phyloP scores from a whole-genome alignment of 139 green algal species.

The Eudorina sp. region DNA sequence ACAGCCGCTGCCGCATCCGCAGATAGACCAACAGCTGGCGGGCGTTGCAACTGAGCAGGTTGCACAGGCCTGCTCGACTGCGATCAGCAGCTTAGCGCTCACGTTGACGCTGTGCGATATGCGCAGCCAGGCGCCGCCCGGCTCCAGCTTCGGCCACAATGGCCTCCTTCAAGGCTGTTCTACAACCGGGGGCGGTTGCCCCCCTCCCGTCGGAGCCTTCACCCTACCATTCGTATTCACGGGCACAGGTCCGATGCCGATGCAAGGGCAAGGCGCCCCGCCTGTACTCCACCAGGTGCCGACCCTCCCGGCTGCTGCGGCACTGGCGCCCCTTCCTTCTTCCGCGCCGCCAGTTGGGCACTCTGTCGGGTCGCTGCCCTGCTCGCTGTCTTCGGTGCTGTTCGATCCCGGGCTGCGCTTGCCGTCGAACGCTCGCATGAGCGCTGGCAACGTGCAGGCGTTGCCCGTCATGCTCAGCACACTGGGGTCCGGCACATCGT shows the following conservation, averaged over 20 bases:
- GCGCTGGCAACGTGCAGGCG: no score
- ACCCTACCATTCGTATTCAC: not conserved
- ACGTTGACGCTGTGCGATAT: not conserved
- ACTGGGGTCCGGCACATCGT: no score
- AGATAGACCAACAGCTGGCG: no score
- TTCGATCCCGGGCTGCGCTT: not conserved
- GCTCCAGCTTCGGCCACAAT: no score
- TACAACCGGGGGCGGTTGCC: not conserved
- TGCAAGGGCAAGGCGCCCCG: no score
- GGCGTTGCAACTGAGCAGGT: not conserved
- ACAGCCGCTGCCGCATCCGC: no score
- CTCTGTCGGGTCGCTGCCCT: not conserved
- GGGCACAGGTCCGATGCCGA: no score
- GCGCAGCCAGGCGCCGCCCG: no score
- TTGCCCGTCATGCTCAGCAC: no score
- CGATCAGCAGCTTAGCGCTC: not conserved
- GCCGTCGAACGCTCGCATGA: no score
- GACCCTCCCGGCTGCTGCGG: not conserved
- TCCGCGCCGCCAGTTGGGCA: not conserved
- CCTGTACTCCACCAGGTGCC: no score
- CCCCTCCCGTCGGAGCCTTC: not conserved
- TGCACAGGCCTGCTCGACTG: not conserved
- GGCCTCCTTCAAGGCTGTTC: not conserved
- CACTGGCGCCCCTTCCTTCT: no score
- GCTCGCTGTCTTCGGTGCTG: not conserved